Conservation (phyloP, 2,329 filamentous ascomycete species). For the Pseudogymnoascus sp. region DNA sequence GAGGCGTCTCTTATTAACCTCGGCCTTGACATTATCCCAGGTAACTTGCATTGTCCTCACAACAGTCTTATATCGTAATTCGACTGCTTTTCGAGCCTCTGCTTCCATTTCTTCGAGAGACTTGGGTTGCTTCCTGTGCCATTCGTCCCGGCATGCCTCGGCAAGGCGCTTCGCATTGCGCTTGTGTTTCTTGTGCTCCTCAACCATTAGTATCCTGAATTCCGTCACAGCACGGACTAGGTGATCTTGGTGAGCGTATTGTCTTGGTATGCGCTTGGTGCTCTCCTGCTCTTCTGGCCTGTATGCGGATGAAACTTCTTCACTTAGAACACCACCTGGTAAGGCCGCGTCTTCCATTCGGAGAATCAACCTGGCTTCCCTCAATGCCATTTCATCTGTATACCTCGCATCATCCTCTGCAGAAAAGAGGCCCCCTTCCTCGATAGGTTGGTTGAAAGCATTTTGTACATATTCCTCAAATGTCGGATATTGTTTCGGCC, state of each 20-base stretch:
- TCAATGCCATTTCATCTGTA: constrained; percentile 52
- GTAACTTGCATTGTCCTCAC: constrained; percentile 47
- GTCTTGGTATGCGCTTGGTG: constrained; percentile 54
- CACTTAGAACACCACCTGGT: constrained; percentile 66
- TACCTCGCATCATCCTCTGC: constrained; percentile 48
- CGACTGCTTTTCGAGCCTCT: constrained; percentile 62
- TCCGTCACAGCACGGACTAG: constrained; percentile 70
- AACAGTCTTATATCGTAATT: constrained; percentile 63
- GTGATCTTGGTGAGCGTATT: constrained; percentile 85
- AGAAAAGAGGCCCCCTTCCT: constrained; percentile 45
- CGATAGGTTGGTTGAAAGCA: constrained; percentile 44
- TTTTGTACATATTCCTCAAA: constrained; percentile 51
- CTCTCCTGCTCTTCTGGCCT: constrained; percentile 60
- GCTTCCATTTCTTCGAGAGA: constrained; percentile 72
- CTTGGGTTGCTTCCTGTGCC: constrained; percentile 65
- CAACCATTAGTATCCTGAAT: constrained; percentile 70
- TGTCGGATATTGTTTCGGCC: constrained; percentile 41
- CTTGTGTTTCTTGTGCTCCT: constrained; percentile 71
- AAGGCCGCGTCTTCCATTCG: constrained; percentile 65
- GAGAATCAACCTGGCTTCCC: constrained; percentile 62
- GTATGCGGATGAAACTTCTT: constrained; percentile 62
- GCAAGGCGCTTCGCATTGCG: constrained; percentile 72
- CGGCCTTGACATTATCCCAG: constrained; percentile 55
- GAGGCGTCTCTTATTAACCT: constrained; percentile 52
- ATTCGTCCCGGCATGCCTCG: constrained; percentile 67